Evolutionary conservation across 495 filamentous ascomycete species (phyloP), one percentile per base, ranked within the genome.

Genomic region (Hyaloscypha bicolor): DNA sequence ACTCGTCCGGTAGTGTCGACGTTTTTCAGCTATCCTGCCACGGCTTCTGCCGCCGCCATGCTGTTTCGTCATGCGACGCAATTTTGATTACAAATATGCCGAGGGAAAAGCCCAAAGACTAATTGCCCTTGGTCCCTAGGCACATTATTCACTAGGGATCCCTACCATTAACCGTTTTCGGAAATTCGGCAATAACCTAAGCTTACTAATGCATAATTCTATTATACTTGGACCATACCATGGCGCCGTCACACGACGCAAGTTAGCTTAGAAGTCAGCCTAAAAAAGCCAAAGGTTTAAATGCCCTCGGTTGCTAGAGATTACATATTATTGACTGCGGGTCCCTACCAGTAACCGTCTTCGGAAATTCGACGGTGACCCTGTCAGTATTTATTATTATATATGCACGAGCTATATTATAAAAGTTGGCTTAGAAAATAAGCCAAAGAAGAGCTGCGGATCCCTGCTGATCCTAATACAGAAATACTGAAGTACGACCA

Each of bases 231-330:
- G 16, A 53, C 6, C 5, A 53, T 6, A 53, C 4, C 16, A 53
- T 6, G 51, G 51, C 51, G 51, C 51, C 51, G 51, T 53, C 51
- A 53, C 5, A 53, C 51, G 51, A 53, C 51, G 51, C 51, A 53
- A 6, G 51, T 53, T 53, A n/a, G 51, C 51, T 53, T 53, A 25
- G 6, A 53, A 53, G 51, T 53, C 51, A n/a, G n/a, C n/a, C n/a
- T n/a, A 6, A 53, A 53, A 25, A 25, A 25, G 19, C 51, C 16
- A n/a, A 53, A 53, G 5, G 5, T n/a, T 25, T 53, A 53, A 53
- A 53, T 53, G 51, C 51, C 6, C 51, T 53, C 22, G 16, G 16
- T 53, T 19, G 16, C 16, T 53, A 19, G 51, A 53, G 51, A 19
- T 19, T n/a, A n/a, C n/a, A n/a, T 53, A 53, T 53, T 53, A 6